Evolutionary conservation across 208 protist species (phyloP).

Genomic region (Hexamita inflata): DNA sequence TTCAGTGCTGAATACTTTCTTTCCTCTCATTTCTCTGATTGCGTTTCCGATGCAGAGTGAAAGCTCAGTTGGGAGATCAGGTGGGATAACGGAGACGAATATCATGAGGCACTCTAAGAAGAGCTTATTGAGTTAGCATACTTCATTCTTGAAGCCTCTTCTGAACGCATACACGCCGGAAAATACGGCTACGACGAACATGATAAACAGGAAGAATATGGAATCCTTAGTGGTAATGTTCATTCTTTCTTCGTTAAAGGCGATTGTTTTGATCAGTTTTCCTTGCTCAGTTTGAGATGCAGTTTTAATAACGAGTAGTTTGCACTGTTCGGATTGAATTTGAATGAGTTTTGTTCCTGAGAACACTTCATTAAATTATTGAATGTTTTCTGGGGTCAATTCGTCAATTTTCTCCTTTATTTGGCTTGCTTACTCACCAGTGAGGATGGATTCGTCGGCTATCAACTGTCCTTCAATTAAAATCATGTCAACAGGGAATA

Average conservation of each 20-base stretch:
- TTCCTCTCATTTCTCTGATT: neutral
- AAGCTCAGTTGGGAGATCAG: slow-evolving; percentile 24
- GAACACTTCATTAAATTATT: neutral
- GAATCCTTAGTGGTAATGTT: neutral
- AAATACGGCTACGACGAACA: slow-evolving; percentile 10
- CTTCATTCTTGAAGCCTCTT: neutral
- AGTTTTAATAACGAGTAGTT: neutral
- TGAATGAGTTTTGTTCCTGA: neutral
- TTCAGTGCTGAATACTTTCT: slow-evolving; percentile 14
- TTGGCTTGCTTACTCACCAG: neutral
- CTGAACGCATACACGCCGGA: neutral
- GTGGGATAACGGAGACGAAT: slow-evolving; percentile 20
- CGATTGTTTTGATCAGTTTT: slow-evolving; percentile 3
- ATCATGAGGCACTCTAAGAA: slow-evolving; percentile 11
- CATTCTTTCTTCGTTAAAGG: slow-evolving; percentile 4
- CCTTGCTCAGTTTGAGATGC: neutral
- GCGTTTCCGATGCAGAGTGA: neutral
- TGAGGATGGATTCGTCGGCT: slow-evolving; percentile 7
- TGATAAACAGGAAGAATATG: neutral
- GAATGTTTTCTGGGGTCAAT: neutral
- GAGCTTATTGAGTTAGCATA: neutral
- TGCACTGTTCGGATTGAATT: neutral
- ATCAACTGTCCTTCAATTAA: neutral
- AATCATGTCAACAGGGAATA: slow-evolving; percentile 3
- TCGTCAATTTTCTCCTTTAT: slow-evolving; percentile 6